Percentiles rank a stretch among this genome's conserved stretches.
Conservation (phyloP, 2,329 filamentous ascomycete genomes). For the Rutstroemia sydowiana region DNA sequence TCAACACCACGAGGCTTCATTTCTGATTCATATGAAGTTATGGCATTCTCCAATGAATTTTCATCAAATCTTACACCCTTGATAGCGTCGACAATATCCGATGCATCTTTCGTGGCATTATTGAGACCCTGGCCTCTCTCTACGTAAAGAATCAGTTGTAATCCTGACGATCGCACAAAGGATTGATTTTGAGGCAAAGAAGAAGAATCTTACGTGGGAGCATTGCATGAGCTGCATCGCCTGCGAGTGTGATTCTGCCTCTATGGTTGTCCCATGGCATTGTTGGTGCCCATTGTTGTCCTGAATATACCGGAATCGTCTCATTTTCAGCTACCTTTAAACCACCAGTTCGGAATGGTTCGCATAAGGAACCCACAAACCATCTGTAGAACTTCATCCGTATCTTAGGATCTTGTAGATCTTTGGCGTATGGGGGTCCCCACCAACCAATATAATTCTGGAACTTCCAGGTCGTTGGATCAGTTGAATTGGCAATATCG, state of each 20-base stretch:
- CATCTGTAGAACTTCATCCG: neutral
- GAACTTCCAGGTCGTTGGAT: neutral
- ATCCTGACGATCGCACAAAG: neutral
- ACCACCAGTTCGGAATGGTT: neutral
- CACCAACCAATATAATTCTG: neutral
- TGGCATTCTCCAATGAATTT: conserved; percentile 20
- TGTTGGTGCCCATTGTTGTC: neutral
- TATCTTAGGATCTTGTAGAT: neutral
- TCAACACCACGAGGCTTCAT: conserved; percentile 37
- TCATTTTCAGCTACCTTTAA: neutral
- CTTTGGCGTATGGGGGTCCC: neutral
- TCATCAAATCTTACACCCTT: conserved; percentile 17
- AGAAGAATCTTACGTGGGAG: neutral
- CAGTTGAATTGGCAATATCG: neutral
- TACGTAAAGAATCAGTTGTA: neutral
- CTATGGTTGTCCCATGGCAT: neutral
- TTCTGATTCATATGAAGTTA: conserved; percentile 37
- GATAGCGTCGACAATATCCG: conserved; percentile 7
- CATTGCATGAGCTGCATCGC: conserved; percentile 4
- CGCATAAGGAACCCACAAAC: neutral
- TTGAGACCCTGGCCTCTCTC: conserved; percentile 6
- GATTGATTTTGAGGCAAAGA: neutral
- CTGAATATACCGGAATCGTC: neutral
- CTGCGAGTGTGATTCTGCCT: neutral
- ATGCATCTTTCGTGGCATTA: conserved; percentile 1